Evolutionary conservation across 352 stramenopile genomes (phyloP).

Genomic region (Peronosclerospora sorghi): DNA sequence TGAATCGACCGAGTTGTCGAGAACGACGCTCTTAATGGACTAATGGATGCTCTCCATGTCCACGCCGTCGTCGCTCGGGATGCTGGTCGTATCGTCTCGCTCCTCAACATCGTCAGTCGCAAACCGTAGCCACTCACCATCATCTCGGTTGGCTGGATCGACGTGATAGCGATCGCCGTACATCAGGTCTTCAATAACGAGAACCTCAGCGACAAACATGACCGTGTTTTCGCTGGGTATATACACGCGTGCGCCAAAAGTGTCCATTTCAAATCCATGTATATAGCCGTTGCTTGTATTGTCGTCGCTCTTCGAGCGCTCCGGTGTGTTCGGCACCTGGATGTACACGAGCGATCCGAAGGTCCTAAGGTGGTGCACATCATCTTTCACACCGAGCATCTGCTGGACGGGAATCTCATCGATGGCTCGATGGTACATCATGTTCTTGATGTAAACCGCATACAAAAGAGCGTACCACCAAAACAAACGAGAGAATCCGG

Average conservation of each 20-base stretch:
- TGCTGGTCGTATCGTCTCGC: not conserved
- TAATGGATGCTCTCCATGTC: not conserved
- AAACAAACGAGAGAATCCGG: slow-evolving; percentile 1
- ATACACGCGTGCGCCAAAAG: slow-evolving; percentile 1
- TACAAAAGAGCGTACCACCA: slow-evolving; percentile 6
- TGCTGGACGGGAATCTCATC: slow-evolving; percentile 1
- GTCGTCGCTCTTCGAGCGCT: not conserved
- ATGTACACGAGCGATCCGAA: slow-evolving; percentile 5
- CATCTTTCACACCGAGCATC: slow-evolving; percentile 2
- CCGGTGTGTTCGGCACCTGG: not conserved
- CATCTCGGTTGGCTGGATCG: not conserved
- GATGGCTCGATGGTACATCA: not conserved
- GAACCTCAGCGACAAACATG: slow-evolving; percentile 2
- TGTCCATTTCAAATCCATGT: slow-evolving; percentile 3
- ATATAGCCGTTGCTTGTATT: slow-evolving; percentile 1
- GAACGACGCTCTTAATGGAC: not conserved
- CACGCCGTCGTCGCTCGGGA: not conserved
- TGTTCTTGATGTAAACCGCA: slow-evolving; percentile 4
- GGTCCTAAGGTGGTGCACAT: slow-evolving; percentile 3
- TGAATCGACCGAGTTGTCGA: too few species aligned
- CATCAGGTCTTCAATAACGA: not conserved
- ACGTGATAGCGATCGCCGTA: not conserved
- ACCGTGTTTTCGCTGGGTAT: slow-evolving; percentile 1
- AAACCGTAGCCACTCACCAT: not conserved
- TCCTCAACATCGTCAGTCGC: not conserved